Base-by-base conservation (phyloP, 495 filamentous ascomycete species). In the Annulohypoxylon bovei region DNA sequence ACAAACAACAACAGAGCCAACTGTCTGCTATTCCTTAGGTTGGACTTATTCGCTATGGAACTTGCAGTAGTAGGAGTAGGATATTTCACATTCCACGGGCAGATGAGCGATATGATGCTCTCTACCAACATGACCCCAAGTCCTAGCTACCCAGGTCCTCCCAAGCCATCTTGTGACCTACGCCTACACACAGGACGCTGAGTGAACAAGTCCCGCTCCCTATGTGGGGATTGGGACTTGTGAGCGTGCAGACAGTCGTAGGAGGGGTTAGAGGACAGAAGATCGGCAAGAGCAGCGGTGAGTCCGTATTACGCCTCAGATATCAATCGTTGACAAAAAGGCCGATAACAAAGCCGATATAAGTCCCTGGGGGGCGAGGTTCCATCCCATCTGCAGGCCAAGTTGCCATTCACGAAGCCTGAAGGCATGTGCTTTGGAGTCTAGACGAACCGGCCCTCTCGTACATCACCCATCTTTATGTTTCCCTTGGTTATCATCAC, bases 351-450 rank as follows among this genome's bases (percentile, higher is more conserved):
- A 42, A 42, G 39, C 39, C 39, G 39, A 18, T 20, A 42, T 42
- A 42, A 8, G 39, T 42, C 39, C 14, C 20, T 20, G 44, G 16
- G 59, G 20, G 33, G 23, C 33, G 53, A 14, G 23, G 60, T 12
- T 20, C 47, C 49, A 30, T 56, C 23, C 23, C 46, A 25, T 54
- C 65, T 67, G 40, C 47, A 61, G 37, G 65, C 56, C 56, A 67
- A 55, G 47, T 55, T 47, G 65, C 18, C 47, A 14, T 61, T 25
- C 54, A 61, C 37, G 16, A n/a, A 32, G 44, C 16, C 20, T 23
- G 6, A 14, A 50, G 22, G 46, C n/a, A 50, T 18, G 3, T 47
- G 9, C 9, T 14, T 47, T 2, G 8, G 28, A 37, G 18, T 53
- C 47, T 53, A 67, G 27, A 16, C 28, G 35, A 59, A 50, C 42